Evolutionary conservation across 345 rosid genomes (phyloP), one percentile per base, ranked within the genome.

Genomic region (Capsella bursapastoris): DNA sequence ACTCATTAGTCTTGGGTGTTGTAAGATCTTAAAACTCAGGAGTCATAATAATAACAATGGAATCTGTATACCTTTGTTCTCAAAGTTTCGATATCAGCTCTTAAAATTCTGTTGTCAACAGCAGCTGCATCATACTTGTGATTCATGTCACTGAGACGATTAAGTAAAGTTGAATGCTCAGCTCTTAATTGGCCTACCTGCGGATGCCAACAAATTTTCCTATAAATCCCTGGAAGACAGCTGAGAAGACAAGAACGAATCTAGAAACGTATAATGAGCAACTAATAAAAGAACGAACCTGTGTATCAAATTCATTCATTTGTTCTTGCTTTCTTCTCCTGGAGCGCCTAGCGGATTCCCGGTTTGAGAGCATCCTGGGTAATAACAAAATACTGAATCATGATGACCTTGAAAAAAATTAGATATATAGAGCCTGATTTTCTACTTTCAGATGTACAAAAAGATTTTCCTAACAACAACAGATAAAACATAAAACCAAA

Each of bases 291-390:
- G 43, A 64, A 56, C 57, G 43, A 62, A 92, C 99, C 97, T 95
- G 96, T 44, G 82, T 72, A 82, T 92, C 98, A 62, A 90, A 88
- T 76, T 96, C 99, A 87, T 61, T 89, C 86, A 92, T 58, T 59
- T 92, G 98, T 44, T 81, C 97, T 72, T 92, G 97, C 80, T 92
- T 95, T 81, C 97, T 89, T 81, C 87, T 84, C 84, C 99, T 86
- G 52, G 97, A 96, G 18, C 97, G 99, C 81, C 98, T 89, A 38
- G 98, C 98, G 4, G 99, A 95, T 85, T 95, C 98, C 71, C 97
- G 89, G 88, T 95, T 95, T 67, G 99, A 95, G 82, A 75, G 87
- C 98, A 90, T 95, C 92, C 99, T 95, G 80, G 22, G 27, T 15
- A 34, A 40, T 70, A 28, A 78, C 62, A 41, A 57, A 6, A 35